phyloP scores from a whole-genome alignment of 1,284 basidiomycete species.

The Chalciporus sp. region DNA sequence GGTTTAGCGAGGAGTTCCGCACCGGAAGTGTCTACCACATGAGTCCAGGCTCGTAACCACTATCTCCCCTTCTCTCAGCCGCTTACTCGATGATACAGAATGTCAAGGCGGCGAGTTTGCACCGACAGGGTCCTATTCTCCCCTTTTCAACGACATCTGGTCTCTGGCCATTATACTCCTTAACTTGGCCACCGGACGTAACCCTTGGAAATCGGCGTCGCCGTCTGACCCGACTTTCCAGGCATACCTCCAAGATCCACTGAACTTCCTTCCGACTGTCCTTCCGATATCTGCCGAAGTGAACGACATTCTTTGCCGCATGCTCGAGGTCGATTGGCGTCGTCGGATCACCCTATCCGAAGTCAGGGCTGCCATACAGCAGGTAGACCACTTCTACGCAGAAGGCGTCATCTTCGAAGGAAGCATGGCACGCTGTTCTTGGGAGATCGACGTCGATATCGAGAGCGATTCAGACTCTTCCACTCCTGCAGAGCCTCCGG shows the following conservation, averaged over 20 bases:
- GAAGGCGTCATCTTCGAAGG: slow-evolving; percentile 77
- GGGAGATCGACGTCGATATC: slow-evolving; percentile 75
- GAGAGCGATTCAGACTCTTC: slow-evolving; percentile 55
- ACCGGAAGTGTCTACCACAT: slow-evolving; percentile 97
- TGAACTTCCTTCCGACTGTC: slow-evolving; percentile 68
- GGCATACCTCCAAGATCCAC: slow-evolving; percentile 68
- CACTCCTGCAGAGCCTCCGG: slow-evolving; percentile 32
- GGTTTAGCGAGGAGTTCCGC: slow-evolving; percentile 87
- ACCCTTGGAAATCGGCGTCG: slow-evolving; percentile 98
- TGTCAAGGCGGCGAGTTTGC: slow-evolving; percentile 88
- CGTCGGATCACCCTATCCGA: slow-evolving; percentile 70
- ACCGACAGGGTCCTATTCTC: slow-evolving; percentile 75
- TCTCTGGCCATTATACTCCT: slow-evolving; percentile 95
- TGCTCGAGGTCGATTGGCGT: slow-evolving; percentile 76
- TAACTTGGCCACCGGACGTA: slow-evolving; percentile 93
- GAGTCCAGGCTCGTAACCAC: slow-evolving; percentile 75
- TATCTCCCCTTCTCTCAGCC: not conserved
- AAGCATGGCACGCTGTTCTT: slow-evolving; percentile 80
- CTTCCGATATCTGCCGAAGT: slow-evolving; percentile 74
- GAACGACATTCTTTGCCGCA: slow-evolving; percentile 66
- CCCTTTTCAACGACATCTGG: slow-evolving; percentile 94
- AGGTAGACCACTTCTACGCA: slow-evolving; percentile 70
- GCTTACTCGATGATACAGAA: slow-evolving; percentile 50
- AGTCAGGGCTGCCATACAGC: slow-evolving; percentile 69
- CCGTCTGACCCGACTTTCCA: slow-evolving; percentile 75